Conservation (phyloP, 1,284 basidiomycete genomes). For the Lignosus rhinocerotis region DNA sequence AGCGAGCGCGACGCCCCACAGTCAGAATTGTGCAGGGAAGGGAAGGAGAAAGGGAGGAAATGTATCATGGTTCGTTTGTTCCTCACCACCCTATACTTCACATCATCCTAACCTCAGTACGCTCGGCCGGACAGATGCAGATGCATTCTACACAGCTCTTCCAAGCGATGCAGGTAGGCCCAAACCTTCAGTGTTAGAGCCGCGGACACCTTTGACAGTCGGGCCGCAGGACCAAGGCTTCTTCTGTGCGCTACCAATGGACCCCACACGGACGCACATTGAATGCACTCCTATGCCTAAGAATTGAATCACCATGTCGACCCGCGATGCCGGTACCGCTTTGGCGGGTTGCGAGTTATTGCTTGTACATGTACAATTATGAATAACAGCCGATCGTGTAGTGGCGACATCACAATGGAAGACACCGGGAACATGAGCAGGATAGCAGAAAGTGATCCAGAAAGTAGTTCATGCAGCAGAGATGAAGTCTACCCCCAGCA, state of each 20-base stretch:
- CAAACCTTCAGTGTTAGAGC: constrained; percentile 18
- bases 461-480: not conserved
- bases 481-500: constrained; percentile 53
- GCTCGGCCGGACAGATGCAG: constrained; percentile 47
- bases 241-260: constrained; percentile 74
- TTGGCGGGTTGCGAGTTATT: not conserved
- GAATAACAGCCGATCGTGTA: not conserved
- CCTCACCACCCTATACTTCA: not conserved
- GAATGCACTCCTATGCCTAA: constrained; percentile 70
- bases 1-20: constrained; percentile 56
- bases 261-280: constrained; percentile 73
- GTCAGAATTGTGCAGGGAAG: constrained; percentile 66
- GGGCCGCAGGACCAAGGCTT: constrained; percentile 57
- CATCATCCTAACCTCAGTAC: not conserved
- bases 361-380: constrained; percentile 7
- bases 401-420: not conserved
- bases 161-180: constrained; percentile 73
- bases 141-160: constrained; percentile 72
- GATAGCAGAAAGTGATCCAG: too few species aligned
- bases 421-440: not conserved
- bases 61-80: constrained; percentile 60
- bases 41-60: constrained; percentile 44
- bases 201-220: not conserved
- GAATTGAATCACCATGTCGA: constrained; percentile 24
- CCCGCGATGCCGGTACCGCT: not conserved